Percentiles rank a stretch among this genome's conserved stretches.
phyloP scores from a whole-genome alignment of 1,284 basidiomycete species.

The Anthracocystis setariae region DNA sequence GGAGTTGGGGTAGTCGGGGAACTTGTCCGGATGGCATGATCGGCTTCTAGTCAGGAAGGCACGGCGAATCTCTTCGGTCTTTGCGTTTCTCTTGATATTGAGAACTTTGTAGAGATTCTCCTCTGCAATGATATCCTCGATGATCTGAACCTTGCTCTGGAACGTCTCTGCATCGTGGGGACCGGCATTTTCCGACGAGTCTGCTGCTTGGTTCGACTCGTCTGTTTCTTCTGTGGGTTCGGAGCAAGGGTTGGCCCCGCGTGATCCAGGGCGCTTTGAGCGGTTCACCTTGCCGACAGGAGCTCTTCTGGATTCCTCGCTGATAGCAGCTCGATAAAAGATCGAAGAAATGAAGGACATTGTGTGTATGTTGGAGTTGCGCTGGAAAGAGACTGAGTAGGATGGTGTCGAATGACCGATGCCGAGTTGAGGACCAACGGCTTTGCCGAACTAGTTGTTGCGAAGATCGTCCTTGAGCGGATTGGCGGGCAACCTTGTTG shows the following conservation, averaged over 20 bases:
- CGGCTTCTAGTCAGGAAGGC: conserved; percentile 81
- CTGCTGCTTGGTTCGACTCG: conserved; percentile 1
- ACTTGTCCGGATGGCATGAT: conserved; percentile 87
- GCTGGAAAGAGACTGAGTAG: neutral
- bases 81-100: conserved; percentile 73
- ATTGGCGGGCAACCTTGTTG: too few species aligned
- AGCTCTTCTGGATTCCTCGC: conserved; percentile 39
- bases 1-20: conserved; percentile 77
- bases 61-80: conserved; percentile 77
- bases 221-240: conserved; percentile 3
- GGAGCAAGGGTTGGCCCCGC: neutral
- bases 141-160: conserved; percentile 42
- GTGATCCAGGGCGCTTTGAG: conserved; percentile 12
- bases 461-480: too few species aligned
- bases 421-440: too few species aligned
- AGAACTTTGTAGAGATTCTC: conserved; percentile 78
- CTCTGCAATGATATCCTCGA: conserved; percentile 52
- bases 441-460: too few species aligned
- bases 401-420: neutral
- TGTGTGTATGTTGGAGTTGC: neutral
- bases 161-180: conserved; percentile 11
- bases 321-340: conserved; percentile 44
- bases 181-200: neutral
- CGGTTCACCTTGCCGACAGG: conserved; percentile 42
- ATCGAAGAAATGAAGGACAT: conserved; percentile 49